These are phyloP conservation scores for Harringtonia lauricola DNA, from an alignment of 2,329 filamentous ascomycete genomes.

Conservation along the genomic window DNA sequence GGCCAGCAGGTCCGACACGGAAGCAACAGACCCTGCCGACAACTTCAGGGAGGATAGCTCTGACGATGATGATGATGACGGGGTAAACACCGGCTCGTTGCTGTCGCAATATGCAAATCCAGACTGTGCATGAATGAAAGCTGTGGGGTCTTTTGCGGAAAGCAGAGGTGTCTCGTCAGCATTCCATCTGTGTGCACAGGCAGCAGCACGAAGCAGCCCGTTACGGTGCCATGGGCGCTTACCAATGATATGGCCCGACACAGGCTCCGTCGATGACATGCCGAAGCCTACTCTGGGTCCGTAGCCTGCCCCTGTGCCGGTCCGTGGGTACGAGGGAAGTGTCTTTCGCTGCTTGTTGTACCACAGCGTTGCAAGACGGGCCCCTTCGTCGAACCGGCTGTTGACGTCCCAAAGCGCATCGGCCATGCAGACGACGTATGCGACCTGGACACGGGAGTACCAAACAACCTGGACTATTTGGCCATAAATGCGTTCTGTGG, in stretches of 20 bases:
- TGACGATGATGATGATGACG: not conserved
- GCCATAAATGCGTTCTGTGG: not conserved
- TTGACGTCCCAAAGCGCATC: constrained; percentile 1
- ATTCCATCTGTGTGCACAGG: too few relatives aligned
- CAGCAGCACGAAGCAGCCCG: too few relatives aligned
- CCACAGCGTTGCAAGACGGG: constrained; percentile 1
- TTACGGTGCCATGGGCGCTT: too few relatives aligned
- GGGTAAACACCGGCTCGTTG: not conserved
- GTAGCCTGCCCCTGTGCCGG: not conserved
- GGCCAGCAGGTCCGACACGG: not conserved
- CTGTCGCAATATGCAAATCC: not conserved
- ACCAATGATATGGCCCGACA: not conserved
- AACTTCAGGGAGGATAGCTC: not conserved
- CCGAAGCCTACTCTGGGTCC: not conserved
- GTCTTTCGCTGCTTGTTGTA: not conserved
- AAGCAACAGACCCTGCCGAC: not conserved
- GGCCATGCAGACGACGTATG: not conserved
- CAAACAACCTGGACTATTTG: constrained; percentile 1
- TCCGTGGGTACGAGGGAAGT: not conserved
- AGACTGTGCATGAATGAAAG: not conserved
- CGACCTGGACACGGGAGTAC: constrained; percentile 5
- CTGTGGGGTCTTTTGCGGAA: not conserved
- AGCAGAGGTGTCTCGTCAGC: not conserved
- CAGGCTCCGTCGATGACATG: not conserved
- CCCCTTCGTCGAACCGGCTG: constrained; percentile 4